These are phyloP conservation scores for Globisporangium spiculum DNA, from an alignment of 352 stramenopile species.

Conservation along the genomic window DNA sequence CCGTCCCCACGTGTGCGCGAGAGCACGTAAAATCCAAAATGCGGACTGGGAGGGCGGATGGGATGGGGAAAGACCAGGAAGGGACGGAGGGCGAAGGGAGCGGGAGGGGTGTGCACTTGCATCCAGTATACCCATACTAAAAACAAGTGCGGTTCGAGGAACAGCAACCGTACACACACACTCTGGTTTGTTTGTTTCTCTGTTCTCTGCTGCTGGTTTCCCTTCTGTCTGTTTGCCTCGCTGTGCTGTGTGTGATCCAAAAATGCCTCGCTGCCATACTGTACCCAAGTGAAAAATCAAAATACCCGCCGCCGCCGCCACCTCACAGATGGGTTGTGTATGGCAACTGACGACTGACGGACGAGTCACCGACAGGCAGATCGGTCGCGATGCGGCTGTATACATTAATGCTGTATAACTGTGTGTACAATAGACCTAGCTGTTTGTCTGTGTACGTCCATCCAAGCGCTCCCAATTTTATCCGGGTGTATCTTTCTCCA, in stretches of 20 bases:
- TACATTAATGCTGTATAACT: not conserved
- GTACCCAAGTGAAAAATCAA: constrained; percentile 4
- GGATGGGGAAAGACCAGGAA: not conserved
- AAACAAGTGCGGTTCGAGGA: not conserved
- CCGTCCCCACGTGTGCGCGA: constrained; percentile 8
- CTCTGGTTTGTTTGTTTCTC: not conserved
- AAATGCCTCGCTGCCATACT: constrained; percentile 1
- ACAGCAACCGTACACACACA: constrained; percentile 7
- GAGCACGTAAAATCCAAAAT: constrained; percentile 48
- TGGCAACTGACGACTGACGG: not conserved
- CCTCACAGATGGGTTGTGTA: not conserved
- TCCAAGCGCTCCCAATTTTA: not conserved
- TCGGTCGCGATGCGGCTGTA: not conserved
- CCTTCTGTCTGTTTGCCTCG: not conserved
- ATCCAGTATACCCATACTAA: constrained; percentile 17
- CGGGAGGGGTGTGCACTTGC: constrained; percentile 8
- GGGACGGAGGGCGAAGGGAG: not conserved
- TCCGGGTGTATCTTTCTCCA: not conserved
- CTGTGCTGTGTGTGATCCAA: not conserved
- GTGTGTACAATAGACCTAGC: not conserved
- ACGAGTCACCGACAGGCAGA: not conserved
- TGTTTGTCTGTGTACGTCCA: not conserved
- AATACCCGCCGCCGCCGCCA: not conserved
- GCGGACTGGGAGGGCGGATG: constrained; percentile 6
- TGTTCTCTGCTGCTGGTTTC: not conserved